These are phyloP conservation scores for Orobanche coerulescens DNA, from an alignment of 257 asterid species.

Conservation along the genomic window DNA sequence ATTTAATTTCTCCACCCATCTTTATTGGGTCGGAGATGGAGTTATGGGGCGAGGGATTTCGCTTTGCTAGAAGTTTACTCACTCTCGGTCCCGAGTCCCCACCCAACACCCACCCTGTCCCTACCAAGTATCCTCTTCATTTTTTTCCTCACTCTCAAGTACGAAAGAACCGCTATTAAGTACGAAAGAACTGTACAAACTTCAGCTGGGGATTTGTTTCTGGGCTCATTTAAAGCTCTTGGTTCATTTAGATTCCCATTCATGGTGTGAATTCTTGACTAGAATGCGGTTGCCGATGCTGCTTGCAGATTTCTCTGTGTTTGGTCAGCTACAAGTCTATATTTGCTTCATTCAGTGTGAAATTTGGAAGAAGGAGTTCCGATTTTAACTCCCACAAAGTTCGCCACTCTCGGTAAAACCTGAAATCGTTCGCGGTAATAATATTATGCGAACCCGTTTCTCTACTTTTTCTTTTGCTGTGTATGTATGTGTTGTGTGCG, in stretches of 20 bases:
- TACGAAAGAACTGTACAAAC: slow-evolving; percentile 12
- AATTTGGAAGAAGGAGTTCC: slow-evolving; percentile 27
- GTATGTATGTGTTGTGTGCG: background rate
- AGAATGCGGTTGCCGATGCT: slow-evolving; percentile 26
- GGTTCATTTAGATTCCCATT: slow-evolving; percentile 22
- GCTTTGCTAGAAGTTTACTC: no score
- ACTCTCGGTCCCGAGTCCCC: no score
- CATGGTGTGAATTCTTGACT: slow-evolving; percentile 27
- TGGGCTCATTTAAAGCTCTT: slow-evolving; percentile 6
- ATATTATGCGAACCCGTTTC: background rate
- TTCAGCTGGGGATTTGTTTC: background rate
- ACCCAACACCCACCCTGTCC: background rate
- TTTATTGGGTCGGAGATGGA: no score
- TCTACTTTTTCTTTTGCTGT: no score
- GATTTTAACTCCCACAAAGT: slow-evolving; percentile 23
- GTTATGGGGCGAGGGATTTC: no score
- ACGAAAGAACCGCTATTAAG: no score
- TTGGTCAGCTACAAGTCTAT: slow-evolving; percentile 10
- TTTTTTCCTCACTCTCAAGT: slow-evolving; percentile 17
- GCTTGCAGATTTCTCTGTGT: slow-evolving; percentile 20
- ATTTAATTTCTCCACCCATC: no score
- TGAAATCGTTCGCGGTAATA: slow-evolving; percentile 34
- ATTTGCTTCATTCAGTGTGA: slow-evolving; percentile 25
- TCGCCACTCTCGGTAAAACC: slow-evolving; percentile 27
- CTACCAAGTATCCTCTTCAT: background rate